These are phyloP conservation scores for Smallanthus sonchifolius DNA, from an alignment of 129 eudicot species.

Conservation along the genomic window DNA sequence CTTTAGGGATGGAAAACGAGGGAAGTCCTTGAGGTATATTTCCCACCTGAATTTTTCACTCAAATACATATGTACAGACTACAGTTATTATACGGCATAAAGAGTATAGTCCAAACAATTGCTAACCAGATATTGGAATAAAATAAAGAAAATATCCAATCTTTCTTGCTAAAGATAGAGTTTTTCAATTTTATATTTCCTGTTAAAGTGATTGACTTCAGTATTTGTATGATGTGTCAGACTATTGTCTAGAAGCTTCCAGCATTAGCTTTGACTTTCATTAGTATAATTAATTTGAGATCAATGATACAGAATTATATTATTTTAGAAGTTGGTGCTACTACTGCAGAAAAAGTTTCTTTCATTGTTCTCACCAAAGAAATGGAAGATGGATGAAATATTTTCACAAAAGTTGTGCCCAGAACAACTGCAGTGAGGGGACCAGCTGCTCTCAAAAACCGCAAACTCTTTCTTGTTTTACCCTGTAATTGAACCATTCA, in stretches of 20 bases:
- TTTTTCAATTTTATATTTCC: background rate
- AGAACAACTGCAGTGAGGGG: slow-evolving; percentile 96
- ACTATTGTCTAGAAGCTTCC: background rate
- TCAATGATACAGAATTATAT: background rate
- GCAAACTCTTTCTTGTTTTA: slow-evolving; percentile 64
- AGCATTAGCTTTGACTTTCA: background rate
- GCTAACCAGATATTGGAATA: background rate
- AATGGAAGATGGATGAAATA: slow-evolving; percentile 82
- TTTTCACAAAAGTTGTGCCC: slow-evolving; percentile 79
- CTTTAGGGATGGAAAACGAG: slow-evolving; percentile 80
- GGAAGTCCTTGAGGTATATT: slow-evolving; percentile 98
- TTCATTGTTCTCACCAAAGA: slow-evolving; percentile 62
- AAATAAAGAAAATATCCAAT: background rate
- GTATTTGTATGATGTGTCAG: background rate
- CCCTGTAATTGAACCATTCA: slow-evolving; percentile 48
- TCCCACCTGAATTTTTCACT: slow-evolving; percentile 62
- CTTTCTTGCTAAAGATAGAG: background rate
- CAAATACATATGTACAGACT: slow-evolving; percentile 7
- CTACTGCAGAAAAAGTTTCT: slow-evolving; percentile 10
- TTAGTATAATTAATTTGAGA: background rate
- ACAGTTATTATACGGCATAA: background rate
- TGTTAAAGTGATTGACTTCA: background rate
- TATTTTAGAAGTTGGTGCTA: slow-evolving; percentile 7
- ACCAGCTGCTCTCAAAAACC: slow-evolving; percentile 83
- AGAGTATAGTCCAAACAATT: background rate